A percentile compares a stretch with the other conserved stretches of the same genome.
Evolutionary conservation across 2,329 filamentous ascomycete species (phyloP).

Genomic region (Aspergillus novofumigatus): DNA sequence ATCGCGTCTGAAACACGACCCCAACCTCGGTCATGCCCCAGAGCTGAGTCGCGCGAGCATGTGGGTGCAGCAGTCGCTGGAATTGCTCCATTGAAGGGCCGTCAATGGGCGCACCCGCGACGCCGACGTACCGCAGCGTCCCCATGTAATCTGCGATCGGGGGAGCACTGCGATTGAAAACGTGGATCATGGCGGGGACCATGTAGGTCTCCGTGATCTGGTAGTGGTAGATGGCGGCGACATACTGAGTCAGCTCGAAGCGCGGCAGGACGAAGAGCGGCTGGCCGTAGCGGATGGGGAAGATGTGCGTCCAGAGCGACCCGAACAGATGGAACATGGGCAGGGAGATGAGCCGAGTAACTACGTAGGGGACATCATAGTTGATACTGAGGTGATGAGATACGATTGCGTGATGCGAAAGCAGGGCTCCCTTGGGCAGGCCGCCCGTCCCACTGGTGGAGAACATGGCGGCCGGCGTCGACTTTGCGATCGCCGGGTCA

Average conservation of each 20-base stretch:
- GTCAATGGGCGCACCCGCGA: constrained; percentile 49
- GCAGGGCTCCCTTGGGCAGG: constrained; percentile 56
- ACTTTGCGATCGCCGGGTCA: constrained; percentile 39
- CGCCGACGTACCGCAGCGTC: constrained; percentile 43
- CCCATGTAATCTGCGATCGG: constrained; percentile 29
- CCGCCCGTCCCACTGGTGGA: constrained; percentile 59
- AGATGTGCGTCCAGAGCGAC: constrained; percentile 44
- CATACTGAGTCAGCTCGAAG: constrained; percentile 41
- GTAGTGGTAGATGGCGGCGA: constrained; percentile 38
- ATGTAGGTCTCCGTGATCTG: constrained; percentile 48
- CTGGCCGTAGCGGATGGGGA: constrained; percentile 44
- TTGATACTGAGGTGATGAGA: constrained; percentile 46
- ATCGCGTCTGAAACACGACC: constrained; percentile 39
- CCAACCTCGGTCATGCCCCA: constrained; percentile 57
- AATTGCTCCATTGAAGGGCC: constrained; percentile 39
- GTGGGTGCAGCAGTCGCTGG: constrained; percentile 36
- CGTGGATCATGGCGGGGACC: constrained; percentile 44
- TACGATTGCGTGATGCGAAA: constrained; percentile 56
- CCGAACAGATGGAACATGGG: constrained; percentile 54
- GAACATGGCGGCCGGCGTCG: constrained; percentile 48
- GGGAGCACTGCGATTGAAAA: constrained; percentile 28
- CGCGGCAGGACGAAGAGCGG: constrained; percentile 47
- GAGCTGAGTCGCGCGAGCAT: constrained; percentile 44
- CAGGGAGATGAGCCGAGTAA: constrained; percentile 45
- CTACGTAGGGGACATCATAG: constrained; percentile 38